Evolutionary conservation across 495 filamentous ascomycete genomes (phyloP).

Genomic region (Gamarada debralockiae): DNA sequence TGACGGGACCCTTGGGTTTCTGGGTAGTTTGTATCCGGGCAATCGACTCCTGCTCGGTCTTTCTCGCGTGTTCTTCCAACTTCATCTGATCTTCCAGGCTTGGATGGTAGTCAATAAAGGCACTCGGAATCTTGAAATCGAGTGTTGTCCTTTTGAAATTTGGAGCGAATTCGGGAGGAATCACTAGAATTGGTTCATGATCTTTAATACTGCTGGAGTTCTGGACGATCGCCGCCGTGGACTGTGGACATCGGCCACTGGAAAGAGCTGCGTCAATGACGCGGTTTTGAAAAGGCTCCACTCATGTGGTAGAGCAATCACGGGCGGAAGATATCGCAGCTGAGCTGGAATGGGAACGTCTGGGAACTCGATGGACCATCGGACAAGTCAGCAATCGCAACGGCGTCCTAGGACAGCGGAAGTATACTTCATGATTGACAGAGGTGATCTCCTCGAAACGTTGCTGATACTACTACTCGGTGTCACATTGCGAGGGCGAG

Average conservation of each 20-base stretch:
- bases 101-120: conserved; percentile 10
- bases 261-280: conserved; percentile 10
- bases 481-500: conserved; percentile 10
- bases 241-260: conserved; percentile 1
- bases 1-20: too few relatives aligned
- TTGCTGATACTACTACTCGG: conserved; percentile 22
- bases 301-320: conserved; percentile 13
- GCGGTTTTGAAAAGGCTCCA: conserved; percentile 13
- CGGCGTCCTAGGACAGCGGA: not conserved
- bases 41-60: conserved; percentile 7
- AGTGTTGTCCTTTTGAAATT: conserved; percentile 2
- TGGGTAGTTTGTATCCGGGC: not conserved
- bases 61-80: conserved; percentile 15
- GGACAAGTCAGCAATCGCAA: not conserved
- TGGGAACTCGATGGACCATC: conserved; percentile 13
- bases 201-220: not conserved
- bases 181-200: conserved; percentile 1
- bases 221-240: conserved; percentile 4
- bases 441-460: conserved; percentile 10
- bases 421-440: conserved; percentile 19
- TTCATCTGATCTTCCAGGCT: conserved; percentile 11
- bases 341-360: conserved; percentile 10
- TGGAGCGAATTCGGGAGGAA: conserved; percentile 1
- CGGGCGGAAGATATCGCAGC: conserved; percentile 13
- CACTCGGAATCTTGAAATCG: conserved; percentile 9